Conservation (phyloP, 1,284 basidiomycete genomes). For the Marasmius oreades region DNA sequence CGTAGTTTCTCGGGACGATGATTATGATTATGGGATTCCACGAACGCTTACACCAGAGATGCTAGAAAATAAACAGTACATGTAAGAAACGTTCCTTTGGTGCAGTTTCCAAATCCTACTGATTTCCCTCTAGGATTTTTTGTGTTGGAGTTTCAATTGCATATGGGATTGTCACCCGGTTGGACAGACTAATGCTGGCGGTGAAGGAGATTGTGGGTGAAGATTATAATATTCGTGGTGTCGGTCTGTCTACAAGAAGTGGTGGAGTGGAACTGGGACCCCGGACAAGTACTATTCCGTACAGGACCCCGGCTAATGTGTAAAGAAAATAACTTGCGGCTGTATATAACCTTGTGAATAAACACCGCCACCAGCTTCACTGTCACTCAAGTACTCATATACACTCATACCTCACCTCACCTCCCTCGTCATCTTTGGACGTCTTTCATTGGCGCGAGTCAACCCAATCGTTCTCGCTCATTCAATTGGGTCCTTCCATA, state of each 20-base stretch:
- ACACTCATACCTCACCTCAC: too few species aligned
- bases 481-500: background rate
- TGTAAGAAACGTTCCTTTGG: constrained; percentile 39
- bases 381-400: too few species aligned
- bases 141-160: constrained; percentile 74
- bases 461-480: too few species aligned
- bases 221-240: constrained; percentile 72
- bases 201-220: constrained; percentile 80
- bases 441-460: too few species aligned
- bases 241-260: constrained; percentile 33
- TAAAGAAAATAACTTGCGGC: background rate
- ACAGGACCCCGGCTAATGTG: constrained; percentile 7
- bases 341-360: too few species aligned
- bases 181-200: constrained; percentile 74
- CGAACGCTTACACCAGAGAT: constrained; percentile 61
- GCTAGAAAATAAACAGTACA: constrained; percentile 65
- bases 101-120: background rate
- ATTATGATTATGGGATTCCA: constrained; percentile 69
- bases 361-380: too few species aligned
- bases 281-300: constrained; percentile 19
- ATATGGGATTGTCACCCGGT: constrained; percentile 59
- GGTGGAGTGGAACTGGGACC: constrained; percentile 18
- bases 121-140: constrained; percentile 46
- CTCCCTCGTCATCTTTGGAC: too few species aligned
- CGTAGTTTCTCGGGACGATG: constrained; percentile 59